Percentiles rank a stretch among this genome's conserved stretches.
Conservation (phyloP, 805 yeast genomes). For the Metschnikowia shivogae region DNA sequence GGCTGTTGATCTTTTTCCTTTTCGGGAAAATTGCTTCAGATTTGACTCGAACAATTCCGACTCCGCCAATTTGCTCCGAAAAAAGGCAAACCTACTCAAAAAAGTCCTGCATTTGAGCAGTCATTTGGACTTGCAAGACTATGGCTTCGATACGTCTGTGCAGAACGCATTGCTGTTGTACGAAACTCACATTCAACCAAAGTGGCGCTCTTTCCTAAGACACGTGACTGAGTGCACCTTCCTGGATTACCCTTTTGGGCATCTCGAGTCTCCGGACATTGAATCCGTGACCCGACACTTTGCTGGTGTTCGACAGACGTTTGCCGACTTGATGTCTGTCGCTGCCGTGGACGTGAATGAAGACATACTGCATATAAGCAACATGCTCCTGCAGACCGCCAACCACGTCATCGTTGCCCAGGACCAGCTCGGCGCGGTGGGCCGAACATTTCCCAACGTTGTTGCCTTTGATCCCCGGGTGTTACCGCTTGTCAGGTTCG, state of each 20-base stretch:
- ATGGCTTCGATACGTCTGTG: conserved; percentile 14
- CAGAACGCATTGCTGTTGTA: conserved; percentile 20
- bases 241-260: conserved; percentile 11
- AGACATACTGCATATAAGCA: not conserved
- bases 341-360: too few species aligned
- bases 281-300: conserved; percentile 6
- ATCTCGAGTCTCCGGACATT: not conserved
- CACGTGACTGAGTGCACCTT: conserved; percentile 4
- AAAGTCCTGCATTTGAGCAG: conserved; percentile 12
- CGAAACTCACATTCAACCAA: conserved; percentile 17
- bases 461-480: conserved; percentile 1
- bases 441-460: conserved; percentile 5
- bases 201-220: conserved; percentile 16
- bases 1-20: conserved; percentile 11
- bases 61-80: conserved; percentile 2
- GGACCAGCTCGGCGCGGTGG: conserved; percentile 3
- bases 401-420: conserved; percentile 3
- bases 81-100: conserved; percentile 8
- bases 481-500: not conserved
- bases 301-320: conserved; percentile 5
- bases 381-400: conserved; percentile 1
- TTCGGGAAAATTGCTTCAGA: conserved; percentile 1
- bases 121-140: conserved; percentile 14
- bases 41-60: conserved; percentile 3
- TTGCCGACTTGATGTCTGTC: conserved; percentile 4